phyloP scores from a whole-genome alignment of 257 asterid species.

The Rauvolfia tetraphylla region DNA sequence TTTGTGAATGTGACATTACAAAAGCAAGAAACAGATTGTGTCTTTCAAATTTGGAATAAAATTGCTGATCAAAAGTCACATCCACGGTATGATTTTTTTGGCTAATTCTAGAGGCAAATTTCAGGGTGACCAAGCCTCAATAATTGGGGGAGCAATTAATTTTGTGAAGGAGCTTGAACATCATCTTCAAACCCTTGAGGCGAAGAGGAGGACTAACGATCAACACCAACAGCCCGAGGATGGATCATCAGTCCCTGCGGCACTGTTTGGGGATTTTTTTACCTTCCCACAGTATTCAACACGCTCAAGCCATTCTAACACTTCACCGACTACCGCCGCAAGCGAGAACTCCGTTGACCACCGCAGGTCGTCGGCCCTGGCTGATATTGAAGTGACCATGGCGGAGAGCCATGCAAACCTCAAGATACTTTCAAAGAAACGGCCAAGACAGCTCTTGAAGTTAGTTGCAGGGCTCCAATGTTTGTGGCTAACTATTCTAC shows the following conservation, averaged over 20 bases:
- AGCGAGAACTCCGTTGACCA: not conserved
- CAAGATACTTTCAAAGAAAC: conserved; percentile 37
- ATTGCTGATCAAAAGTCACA: conserved; percentile 10
- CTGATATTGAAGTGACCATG: conserved; percentile 45
- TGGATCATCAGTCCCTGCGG: conserved; percentile 1
- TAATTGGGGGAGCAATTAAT: conserved; percentile 82
- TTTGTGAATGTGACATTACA: conserved; percentile 20
- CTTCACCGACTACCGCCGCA: not conserved
- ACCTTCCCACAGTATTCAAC: conserved; percentile 43
- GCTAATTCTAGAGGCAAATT: not conserved
- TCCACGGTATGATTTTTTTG: not conserved
- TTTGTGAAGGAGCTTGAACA: conserved; percentile 87
- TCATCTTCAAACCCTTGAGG: conserved; percentile 52
- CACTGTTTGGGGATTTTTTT: conserved; percentile 41
- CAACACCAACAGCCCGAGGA: not conserved
- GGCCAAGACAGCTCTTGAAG: conserved; percentile 43
- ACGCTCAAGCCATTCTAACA: conserved; percentile 3
- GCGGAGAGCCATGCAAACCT: conserved; percentile 51
- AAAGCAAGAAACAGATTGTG: conserved; percentile 3
- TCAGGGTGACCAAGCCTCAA: conserved; percentile 97
- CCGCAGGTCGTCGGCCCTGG: conserved; percentile 24
- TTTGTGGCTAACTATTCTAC: conserved; percentile 40
- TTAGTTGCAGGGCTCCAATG: conserved; percentile 40
- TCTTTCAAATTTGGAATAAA: conserved; percentile 7
- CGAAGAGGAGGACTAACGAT: conserved; percentile 19